Percentiles rank a stretch among this genome's conserved stretches.
Evolutionary conservation across 148 eudicot genomes (phyloP).

Genomic region (Polygonum aviculare): DNA sequence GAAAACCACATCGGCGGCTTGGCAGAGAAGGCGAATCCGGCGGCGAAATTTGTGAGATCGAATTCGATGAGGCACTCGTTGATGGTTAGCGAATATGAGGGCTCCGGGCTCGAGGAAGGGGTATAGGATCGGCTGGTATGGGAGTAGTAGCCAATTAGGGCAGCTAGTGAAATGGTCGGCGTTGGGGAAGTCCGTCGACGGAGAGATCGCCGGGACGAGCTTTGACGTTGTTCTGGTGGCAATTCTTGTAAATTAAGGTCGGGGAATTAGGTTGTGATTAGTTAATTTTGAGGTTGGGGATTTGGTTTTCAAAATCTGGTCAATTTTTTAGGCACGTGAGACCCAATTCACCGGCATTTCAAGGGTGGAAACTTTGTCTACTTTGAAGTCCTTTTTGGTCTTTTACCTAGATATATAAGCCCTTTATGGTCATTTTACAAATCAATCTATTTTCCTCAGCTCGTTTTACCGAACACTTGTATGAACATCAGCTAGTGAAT

Average conservation of each 20-base stretch:
- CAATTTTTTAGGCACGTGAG: too few species aligned
- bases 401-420: too few species aligned
- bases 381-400: too few species aligned
- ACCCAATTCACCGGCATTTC: too few species aligned
- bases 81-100: neutral
- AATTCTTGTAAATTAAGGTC: neutral
- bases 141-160: neutral
- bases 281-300: too few species aligned
- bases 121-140: neutral
- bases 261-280: neutral
- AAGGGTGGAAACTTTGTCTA: too few species aligned
- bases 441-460: too few species aligned
- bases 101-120: neutral
- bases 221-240: neutral
- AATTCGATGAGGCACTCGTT: conserved; percentile 5
- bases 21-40: neutral
- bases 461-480: too few species aligned
- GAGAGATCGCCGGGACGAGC: neutral
- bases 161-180: neutral
- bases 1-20: neutral
- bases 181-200: neutral
- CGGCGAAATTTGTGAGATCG: neutral
- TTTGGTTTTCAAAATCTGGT: too few species aligned
- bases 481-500: too few species aligned
- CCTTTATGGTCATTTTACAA: too few species aligned